Base-by-base conservation (phyloP, 2,329 filamentous ascomycete genomes). In the Tolypocladium cylindrosporum region DNA sequence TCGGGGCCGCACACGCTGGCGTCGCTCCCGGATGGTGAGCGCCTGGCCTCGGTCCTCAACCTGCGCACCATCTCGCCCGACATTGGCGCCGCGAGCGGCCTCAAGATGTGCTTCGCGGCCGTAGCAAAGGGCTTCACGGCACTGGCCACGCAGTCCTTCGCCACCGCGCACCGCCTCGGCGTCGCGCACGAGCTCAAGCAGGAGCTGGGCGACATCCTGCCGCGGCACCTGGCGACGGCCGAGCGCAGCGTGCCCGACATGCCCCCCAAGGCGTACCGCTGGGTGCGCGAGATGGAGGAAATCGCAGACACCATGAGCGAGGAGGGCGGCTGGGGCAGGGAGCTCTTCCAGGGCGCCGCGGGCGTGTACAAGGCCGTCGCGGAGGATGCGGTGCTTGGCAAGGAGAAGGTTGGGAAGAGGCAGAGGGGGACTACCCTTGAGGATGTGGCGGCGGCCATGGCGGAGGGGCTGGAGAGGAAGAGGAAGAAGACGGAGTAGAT, bases 271-370 rank as follows among this genome's bases (percentile, higher is more conserved):
- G 88, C 89, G 21, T 91, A 91, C 69, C 77, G 89, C 13, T 92
- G 88, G 88, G 85, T 90, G 0, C 76, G 79, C 40, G 88, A 91
- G 75, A 91, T 92, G 88, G 79, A 85, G 64, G 84, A 91, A 76
- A 90, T 92, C 66, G 82, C 81, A 4, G 74, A 79, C 58, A 88
- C 86, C 4, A 86, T 90, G 68, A 72, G 72, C 8, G 79, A 82
- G 48, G 85, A 87, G 57, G 87, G 84, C 1, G 86, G 86, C 0
- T 89, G 88, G 68, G 71, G 71, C 5, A 70, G 70, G 13, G 72
- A 75, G 31, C 70, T 87, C 34, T 89, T 89, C 63, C 69, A 73
- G 14, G 80, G 80, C 13, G 81, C 85, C 8, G 86, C 86, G 0
- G 77, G 75, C 37, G 78, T 89, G 8, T 90, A 86, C 67, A 75